phyloP scores from a whole-genome alignment of 768 basidiomycete species.

The Amyloporia xantha region DNA sequence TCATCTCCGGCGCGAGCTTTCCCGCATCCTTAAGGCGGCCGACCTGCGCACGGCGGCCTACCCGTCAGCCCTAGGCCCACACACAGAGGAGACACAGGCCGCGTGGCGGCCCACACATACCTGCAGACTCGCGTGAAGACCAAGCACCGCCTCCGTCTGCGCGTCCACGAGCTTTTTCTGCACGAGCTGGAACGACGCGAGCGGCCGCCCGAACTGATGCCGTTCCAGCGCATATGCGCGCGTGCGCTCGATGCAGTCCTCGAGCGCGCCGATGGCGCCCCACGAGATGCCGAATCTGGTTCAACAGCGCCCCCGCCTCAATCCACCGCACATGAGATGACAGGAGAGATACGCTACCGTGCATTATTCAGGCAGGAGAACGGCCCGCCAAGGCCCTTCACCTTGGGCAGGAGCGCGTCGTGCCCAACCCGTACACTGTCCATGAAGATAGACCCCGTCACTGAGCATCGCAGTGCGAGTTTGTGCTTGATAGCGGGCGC shows the following conservation, averaged over 20 bases:
- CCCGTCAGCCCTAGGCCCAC: too few species aligned
- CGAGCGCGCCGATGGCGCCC: slow-evolving; percentile 94
- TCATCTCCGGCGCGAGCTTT: slow-evolving; percentile 79
- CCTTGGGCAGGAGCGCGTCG: slow-evolving; percentile 71
- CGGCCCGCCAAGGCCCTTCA: slow-evolving; percentile 71
- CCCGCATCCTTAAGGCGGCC: slow-evolving; percentile 83
- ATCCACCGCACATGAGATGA: neutral
- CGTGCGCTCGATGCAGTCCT: slow-evolving; percentile 78
- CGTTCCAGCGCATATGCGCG: slow-evolving; percentile 84
- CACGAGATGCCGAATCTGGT: slow-evolving; percentile 80
- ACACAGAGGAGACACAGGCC: neutral
- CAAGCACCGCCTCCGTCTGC: slow-evolving; percentile 77
- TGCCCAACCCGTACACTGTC: slow-evolving; percentile 77
- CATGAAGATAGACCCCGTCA: slow-evolving; percentile 88
- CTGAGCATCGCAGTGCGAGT: slow-evolving; percentile 77
- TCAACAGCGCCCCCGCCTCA: neutral
- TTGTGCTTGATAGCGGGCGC: slow-evolving; percentile 92
- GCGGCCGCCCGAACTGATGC: slow-evolving; percentile 81
- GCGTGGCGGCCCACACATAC: slow-evolving; percentile 26
- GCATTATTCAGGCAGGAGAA: slow-evolving; percentile 94
- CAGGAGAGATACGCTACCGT: slow-evolving; percentile 44
- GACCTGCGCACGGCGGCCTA: slow-evolving; percentile 25
- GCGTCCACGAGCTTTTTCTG: slow-evolving; percentile 97
- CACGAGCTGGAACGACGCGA: slow-evolving; percentile 94
- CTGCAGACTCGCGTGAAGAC: slow-evolving; percentile 68